These are phyloP conservation scores for Schoenoplectus triqueter DNA, from an alignment of 202 grass and related monocot species.

Conservation along the genomic window DNA sequence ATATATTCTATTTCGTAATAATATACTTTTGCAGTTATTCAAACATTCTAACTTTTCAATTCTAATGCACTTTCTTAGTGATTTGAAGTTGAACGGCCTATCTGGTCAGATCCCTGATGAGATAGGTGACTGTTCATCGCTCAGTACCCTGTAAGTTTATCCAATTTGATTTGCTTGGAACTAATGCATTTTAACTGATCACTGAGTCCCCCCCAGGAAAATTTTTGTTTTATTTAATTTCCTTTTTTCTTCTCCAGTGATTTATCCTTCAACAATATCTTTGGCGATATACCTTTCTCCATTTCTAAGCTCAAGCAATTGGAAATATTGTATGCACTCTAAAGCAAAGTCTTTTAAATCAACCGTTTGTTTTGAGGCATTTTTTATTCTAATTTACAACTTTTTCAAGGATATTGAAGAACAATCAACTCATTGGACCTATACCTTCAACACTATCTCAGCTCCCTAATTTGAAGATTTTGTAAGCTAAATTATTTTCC, in stretches of 20 bases:
- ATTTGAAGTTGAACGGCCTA: conserved; percentile 77
- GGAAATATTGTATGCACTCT: conserved; percentile 64
- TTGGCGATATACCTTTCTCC: conserved; percentile 91
- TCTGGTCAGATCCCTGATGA: conserved; percentile 95
- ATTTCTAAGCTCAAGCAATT: conserved; percentile 88
- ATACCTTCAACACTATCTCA: conserved; percentile 87
- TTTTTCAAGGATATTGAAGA: conserved; percentile 74
- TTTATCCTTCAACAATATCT: conserved; percentile 90
- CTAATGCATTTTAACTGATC: background rate
- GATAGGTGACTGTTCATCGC: conserved; percentile 80
- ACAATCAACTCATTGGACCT: conserved; percentile 73
- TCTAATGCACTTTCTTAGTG: conserved; percentile 41
- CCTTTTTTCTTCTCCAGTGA: conserved; percentile 53
- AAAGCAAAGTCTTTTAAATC: conserved; percentile 40
- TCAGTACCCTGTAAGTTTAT: conserved; percentile 65
- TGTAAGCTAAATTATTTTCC: conserved; percentile 53
- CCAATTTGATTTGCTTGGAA: background rate
- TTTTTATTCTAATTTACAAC: background rate
- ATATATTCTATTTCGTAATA: background rate
- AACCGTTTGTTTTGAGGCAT: background rate
- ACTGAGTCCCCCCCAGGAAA: background rate
- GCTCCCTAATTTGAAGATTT: conserved; percentile 82
- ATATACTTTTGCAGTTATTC: background rate
- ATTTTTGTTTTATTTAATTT: background rate
- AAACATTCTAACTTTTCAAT: conserved; percentile 7